phyloP scores from a whole-genome alignment of 139 green algal species.

The Klebsormidium nitens region DNA sequence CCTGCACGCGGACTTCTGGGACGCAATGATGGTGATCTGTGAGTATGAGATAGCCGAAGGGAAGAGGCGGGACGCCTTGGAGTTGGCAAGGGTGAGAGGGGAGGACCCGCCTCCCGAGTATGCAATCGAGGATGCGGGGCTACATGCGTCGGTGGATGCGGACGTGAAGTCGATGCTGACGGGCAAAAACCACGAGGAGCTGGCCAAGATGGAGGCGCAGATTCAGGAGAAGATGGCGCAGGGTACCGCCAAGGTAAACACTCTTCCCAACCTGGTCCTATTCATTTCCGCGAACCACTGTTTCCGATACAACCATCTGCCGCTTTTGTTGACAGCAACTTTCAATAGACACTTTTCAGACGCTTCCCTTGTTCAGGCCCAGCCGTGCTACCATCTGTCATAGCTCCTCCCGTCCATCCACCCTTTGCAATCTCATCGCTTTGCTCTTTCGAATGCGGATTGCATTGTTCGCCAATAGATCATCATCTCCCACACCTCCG shows the following conservation, averaged over 20 bases:
- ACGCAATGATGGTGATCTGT: conserved; percentile 36
- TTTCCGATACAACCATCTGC: too few relatives aligned
- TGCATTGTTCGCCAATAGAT: too few relatives aligned
- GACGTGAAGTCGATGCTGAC: conserved; percentile 33
- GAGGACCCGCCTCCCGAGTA: conserved; percentile 24
- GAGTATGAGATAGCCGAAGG: conserved; percentile 31
- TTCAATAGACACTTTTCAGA: too few relatives aligned
- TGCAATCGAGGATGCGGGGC: background rate
- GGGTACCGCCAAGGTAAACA: conserved; percentile 26
- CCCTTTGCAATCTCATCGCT: too few relatives aligned
- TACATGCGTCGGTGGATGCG: conserved; percentile 26
- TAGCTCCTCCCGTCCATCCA: too few relatives aligned
- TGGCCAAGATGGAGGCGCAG: conserved; percentile 29
- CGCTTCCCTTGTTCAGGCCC: too few relatives aligned
- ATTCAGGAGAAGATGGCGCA: conserved; percentile 22
- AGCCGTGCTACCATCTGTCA: too few relatives aligned
- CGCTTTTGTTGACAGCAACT: too few relatives aligned
- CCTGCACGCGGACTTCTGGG: conserved; percentile 33
- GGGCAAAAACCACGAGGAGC: conserved; percentile 23
- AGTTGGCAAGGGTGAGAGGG: conserved; percentile 24
- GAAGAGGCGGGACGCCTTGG: conserved; percentile 11
- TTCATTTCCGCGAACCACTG: too few relatives aligned
- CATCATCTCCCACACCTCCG: too few relatives aligned
- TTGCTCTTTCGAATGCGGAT: too few relatives aligned
- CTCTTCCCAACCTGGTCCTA: too few relatives aligned